Base-by-base conservation (phyloP, 768 basidiomycete species). In the Suillus occidentalis region DNA sequence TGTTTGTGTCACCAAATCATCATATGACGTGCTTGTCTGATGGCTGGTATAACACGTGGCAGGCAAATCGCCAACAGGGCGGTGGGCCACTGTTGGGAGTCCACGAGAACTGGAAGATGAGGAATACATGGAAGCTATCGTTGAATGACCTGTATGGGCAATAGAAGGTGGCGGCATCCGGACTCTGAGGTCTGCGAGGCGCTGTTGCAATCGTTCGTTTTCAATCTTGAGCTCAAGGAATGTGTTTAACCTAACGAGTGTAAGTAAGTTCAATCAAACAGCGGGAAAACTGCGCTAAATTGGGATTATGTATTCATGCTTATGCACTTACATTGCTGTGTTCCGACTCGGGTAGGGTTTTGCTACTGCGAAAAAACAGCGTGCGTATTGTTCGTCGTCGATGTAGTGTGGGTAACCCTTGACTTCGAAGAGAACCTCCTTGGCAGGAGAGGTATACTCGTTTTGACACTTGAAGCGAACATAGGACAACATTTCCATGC, bases 151-250 rank as follows among this genome's bases (percentile, higher is more conserved):
- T 7, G 70, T 58, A 49, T 63, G 60, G 45, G 65, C 61, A 55
- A 63, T 47, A 50, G 71, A 61, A n/a, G 70, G 64, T 0, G 70
- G 70, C 31, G 73, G 59, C 2, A 67, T 68, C 25, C 68, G 67
- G 20, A 72, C 67, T n/a, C 79, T 78, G 28, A 84, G 73, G 50
- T 84, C 83, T 2, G 77, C 73, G 40, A 90, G 75, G 34, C 88
- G 87, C 65, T 85, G 84, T 68, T 90, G 83, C 49, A 97, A 76
- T 16, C 88, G 84, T 74, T 93, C 90, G 74, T 97, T 95, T 78
- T 96, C 94, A 63, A 89, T 80, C 75, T 94, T 95, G 59, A 97
- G 84, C 71, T 97, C 95, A 42, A 97, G 70, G 68, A 88, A 86
- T 1, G 87, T 86, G 67, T 89, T 85, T 37, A 91, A 76, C 84